Base-by-base conservation (phyloP, 75 land plant genomes). In the Sequoia sempervirens region DNA sequence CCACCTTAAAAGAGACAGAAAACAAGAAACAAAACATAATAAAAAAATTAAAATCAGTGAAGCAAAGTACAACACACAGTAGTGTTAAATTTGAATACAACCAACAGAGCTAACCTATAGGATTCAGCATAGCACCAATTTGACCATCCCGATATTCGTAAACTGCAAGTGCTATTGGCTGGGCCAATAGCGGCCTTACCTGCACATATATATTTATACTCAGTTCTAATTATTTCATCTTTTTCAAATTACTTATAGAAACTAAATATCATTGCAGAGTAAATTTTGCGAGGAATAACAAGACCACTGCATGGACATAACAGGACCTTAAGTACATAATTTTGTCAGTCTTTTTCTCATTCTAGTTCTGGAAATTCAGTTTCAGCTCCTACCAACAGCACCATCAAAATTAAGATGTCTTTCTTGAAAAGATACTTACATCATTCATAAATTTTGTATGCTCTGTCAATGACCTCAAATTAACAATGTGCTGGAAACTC, bases 121-220 rank as follows among this genome's bases (percentile, higher is more conserved):
- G 89, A 54, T 86, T 88, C 86, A 82, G 54, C 89, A 87, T 86
- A 66, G 81, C 78, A 18, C 90, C 89, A 74, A 89, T 84, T 84
- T 87, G 83, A 20, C 90, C 90, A 87, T 89, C 89, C 82, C 72
- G 82, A 79, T 87, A 84, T 40, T 89, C 90, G n/a, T 89, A 89
- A 23, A 73, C 89, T 54, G 90, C 86, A 52, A 89, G 89, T 73
- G 69, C 89, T 72, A 89, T 84, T 23, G 90, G 90, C 56, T 81
- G 86, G 37, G 72, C 54, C 84, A 89, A 81, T 28, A 89, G 80
- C 54, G 90, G 90, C 79, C 90, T 89, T 84, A 89, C 90, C 90
- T 89, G 89, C 81, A 82, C 11, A 80, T 58, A 64, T 52, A 75
- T 40, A 43, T 41, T 23, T 43, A 41, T 78, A 26, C 45, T 78